phyloP scores from a whole-genome alignment of 2,329 filamentous ascomycete genomes.

The Cladophialophora carrionii region DNA sequence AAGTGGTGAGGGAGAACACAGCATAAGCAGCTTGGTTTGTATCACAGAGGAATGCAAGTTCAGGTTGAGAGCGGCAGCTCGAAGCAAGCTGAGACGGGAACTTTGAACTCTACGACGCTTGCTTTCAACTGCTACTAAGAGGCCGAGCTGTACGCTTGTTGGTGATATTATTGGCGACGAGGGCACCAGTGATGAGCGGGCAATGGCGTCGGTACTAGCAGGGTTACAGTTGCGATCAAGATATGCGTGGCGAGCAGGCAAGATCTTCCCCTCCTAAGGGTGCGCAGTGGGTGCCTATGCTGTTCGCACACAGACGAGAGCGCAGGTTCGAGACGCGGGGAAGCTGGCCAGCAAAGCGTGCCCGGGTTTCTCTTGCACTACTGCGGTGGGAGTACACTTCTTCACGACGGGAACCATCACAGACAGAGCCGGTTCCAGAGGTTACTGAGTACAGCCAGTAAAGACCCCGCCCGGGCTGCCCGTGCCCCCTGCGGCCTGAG shows the following conservation, averaged over 20 bases:
- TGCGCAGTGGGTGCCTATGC: background rate
- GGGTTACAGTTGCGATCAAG: slow-evolving; percentile 19
- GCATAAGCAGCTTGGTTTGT: slow-evolving; percentile 9
- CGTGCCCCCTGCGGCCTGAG: background rate
- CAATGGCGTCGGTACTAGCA: slow-evolving; percentile 3
- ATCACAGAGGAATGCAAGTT: slow-evolving; percentile 8
- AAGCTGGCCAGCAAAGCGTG: slow-evolving; percentile 10
- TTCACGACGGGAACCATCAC: background rate
- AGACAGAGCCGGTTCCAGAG: background rate
- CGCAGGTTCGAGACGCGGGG: slow-evolving; percentile 7
- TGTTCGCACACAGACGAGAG: background rate
- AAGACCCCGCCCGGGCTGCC: background rate
- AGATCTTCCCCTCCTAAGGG: slow-evolving; percentile 5
- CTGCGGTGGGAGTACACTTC: background rate
- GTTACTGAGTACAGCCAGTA: background rate
- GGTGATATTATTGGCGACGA: slow-evolving; percentile 27
- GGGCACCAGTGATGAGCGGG: slow-evolving; percentile 17
- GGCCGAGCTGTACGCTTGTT: slow-evolving; percentile 11
- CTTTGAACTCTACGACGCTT: slow-evolving; percentile 12
- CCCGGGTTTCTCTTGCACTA: background rate
- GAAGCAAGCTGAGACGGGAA: slow-evolving; percentile 16
- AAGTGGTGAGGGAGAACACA: background rate
- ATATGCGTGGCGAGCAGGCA: slow-evolving; percentile 8
- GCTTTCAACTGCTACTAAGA: slow-evolving; percentile 2
- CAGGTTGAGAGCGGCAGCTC: slow-evolving; percentile 5